Conservation (phyloP, 257 asterid species). For the Schizonepeta tenuifolia region DNA sequence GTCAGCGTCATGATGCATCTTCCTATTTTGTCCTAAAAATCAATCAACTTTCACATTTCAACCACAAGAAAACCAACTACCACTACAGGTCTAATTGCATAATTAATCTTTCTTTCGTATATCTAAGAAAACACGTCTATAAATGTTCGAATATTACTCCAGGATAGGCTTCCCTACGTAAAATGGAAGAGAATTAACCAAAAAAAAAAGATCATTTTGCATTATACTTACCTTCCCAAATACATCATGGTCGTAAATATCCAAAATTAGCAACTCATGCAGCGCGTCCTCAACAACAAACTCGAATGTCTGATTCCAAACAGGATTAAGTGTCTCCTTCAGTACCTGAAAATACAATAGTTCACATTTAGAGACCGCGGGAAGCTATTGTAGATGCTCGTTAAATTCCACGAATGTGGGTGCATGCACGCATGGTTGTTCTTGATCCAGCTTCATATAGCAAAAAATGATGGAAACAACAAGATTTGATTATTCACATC, state of each 20-base stretch:
- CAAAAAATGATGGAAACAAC: neutral
- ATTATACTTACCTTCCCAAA: conserved; percentile 66
- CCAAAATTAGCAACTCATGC: conserved; percentile 74
- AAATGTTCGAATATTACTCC: neutral
- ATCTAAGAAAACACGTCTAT: neutral
- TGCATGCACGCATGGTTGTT: too few species aligned
- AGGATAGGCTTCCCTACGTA: too few species aligned
- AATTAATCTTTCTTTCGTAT: neutral
- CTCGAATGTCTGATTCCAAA: conserved; percentile 91
- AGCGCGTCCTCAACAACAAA: conserved; percentile 86
- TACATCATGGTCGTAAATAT: conserved; percentile 80
- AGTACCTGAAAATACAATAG: conserved; percentile 53
- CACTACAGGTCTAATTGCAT: neutral
- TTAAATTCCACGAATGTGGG: neutral
- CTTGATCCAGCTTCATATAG: too few species aligned
- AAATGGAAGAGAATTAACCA: too few species aligned
- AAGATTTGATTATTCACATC: neutral
- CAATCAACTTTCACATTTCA: neutral
- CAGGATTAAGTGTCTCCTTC: conserved; percentile 70
- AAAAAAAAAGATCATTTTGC: neutral
- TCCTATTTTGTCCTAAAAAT: conserved; percentile 73
- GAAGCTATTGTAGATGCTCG: neutral
- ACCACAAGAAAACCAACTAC: neutral
- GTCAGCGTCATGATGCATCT: conserved; percentile 89
- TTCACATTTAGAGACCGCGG: neutral